Evolutionary conservation across 257 asterid genomes (phyloP).

Genomic region (Verbena officinalis): DNA sequence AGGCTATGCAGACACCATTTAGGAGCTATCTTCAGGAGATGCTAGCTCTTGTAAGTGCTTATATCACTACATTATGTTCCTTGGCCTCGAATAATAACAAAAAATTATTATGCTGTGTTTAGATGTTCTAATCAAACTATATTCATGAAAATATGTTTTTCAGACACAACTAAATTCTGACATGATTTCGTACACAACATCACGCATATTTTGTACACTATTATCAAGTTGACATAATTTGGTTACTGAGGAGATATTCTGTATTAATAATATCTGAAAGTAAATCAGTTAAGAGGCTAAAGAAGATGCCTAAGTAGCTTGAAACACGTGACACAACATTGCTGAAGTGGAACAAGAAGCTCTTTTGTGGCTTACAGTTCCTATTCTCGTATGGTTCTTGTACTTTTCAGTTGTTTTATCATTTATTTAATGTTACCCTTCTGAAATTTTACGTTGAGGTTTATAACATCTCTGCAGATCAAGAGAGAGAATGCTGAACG

Average conservation of each 20-base stretch:
- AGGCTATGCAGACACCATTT: slow-evolving; percentile 93
- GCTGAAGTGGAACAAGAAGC: background rate
- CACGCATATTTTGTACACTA: no score
- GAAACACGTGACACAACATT: background rate
- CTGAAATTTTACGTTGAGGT: background rate
- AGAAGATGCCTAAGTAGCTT: background rate
- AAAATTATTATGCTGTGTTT: background rate
- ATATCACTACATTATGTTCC: slow-evolving; percentile 2
- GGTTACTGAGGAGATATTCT: slow-evolving; percentile 2
- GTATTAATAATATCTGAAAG: background rate
- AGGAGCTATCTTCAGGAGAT: slow-evolving; percentile 87
- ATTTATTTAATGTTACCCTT: background rate
- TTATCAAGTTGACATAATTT: background rate
- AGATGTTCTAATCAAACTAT: background rate
- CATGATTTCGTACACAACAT: slow-evolving; percentile 1
- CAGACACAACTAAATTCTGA: background rate
- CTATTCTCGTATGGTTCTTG: background rate
- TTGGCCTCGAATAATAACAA: background rate
- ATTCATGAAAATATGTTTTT: background rate
- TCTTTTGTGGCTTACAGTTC: background rate
- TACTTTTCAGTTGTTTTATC: background rate
- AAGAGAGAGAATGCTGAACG: slow-evolving; percentile 93
- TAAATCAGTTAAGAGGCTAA: slow-evolving; percentile 10
- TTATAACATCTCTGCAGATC: slow-evolving; percentile 51
- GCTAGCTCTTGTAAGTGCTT: slow-evolving; percentile 77